Conservation (phyloP, 1,139 yeast genomes). For the Saccharomyces hybrid region DNA sequence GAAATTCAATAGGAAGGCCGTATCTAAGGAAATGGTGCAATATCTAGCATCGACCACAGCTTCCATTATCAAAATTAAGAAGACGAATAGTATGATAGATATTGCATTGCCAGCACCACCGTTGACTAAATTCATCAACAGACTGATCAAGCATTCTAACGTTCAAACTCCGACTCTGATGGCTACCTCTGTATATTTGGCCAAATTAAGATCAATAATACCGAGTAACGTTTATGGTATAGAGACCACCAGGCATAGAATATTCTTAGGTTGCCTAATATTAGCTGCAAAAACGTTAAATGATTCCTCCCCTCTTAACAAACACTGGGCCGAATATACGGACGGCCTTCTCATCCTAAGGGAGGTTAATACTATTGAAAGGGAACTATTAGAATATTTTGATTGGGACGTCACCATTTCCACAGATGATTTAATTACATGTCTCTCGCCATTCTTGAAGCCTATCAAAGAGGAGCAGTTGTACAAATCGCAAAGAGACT, state of each 20-base stretch:
- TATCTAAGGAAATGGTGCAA: slow-evolving; percentile 68
- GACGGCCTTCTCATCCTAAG: slow-evolving; percentile 66
- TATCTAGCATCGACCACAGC: slow-evolving; percentile 74
- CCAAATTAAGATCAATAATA: slow-evolving; percentile 63
- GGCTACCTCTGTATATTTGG: slow-evolving; percentile 80
- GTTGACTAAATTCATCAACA: slow-evolving; percentile 58
- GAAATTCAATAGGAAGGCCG: slow-evolving; percentile 69
- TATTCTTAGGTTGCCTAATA: slow-evolving; percentile 79
- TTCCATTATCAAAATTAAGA: slow-evolving; percentile 60
- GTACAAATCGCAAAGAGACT: slow-evolving; percentile 16
- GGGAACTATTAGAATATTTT: slow-evolving; percentile 72
- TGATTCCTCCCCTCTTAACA: slow-evolving; percentile 89
- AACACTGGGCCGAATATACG: slow-evolving; percentile 92
- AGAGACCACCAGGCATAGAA: slow-evolving; percentile 89
- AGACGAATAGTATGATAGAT: slow-evolving; percentile 14
- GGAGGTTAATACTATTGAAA: slow-evolving; percentile 87
- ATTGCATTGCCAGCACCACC: slow-evolving; percentile 24
- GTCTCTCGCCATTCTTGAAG: slow-evolving; percentile 65
- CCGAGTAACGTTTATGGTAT: slow-evolving; percentile 90
- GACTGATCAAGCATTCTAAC: slow-evolving; percentile 68
- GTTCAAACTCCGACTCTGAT: slow-evolving; percentile 93
- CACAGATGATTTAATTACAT: slow-evolving; percentile 59
- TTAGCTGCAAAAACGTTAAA: slow-evolving; percentile 85
- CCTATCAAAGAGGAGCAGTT: slow-evolving; percentile 49
- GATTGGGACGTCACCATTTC: slow-evolving; percentile 76